A percentile compares a stretch with the other conserved stretches of the same genome.
Conservation (phyloP, 2,329 filamentous ascomycete genomes). For the Ophioceras dolichostomum region DNA sequence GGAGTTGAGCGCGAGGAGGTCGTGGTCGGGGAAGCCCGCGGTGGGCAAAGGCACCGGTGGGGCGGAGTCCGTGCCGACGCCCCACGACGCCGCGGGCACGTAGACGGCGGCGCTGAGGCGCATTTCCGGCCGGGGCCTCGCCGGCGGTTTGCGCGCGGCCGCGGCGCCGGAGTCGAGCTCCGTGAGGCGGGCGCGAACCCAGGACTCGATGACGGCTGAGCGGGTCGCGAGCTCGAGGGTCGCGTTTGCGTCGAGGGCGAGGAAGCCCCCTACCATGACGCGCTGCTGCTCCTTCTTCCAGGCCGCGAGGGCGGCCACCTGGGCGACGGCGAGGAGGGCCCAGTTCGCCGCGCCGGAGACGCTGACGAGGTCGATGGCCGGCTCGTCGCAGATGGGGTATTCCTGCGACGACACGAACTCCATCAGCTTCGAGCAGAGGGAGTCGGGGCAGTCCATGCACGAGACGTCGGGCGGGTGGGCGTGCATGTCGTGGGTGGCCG, state of each 20-base stretch:
- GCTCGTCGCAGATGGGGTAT: not conserved
- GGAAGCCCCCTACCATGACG: no score
- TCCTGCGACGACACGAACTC: conserved; percentile 5
- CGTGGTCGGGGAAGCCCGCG: not conserved
- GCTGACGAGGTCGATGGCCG: conserved; percentile 27
- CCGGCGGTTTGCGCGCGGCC: no score
- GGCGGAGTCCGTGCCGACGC: not conserved
- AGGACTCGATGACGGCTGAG: conserved; percentile 25
- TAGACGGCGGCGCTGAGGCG: not conserved
- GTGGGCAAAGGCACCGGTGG: not conserved
- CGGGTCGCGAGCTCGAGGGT: conserved; percentile 31
- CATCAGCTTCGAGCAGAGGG: no score
- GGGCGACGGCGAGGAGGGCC: conserved; percentile 39
- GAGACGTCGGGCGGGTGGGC: not conserved
- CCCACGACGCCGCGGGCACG: no score
- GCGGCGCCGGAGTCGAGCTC: conserved; percentile 10
- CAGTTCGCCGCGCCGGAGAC: conserved; percentile 46
- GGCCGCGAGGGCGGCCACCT: conserved; percentile 38
- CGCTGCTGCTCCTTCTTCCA: conserved; percentile 40
- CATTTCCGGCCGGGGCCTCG: not conserved
- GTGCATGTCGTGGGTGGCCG: not conserved
- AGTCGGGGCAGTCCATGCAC: no score
- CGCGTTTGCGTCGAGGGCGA: conserved; percentile 28
- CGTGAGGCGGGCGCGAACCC: conserved; percentile 19
- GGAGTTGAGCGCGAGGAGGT: no score